Base-by-base conservation (phyloP, 2,329 filamentous ascomycete species). In the Penicillium sumatraense region DNA sequence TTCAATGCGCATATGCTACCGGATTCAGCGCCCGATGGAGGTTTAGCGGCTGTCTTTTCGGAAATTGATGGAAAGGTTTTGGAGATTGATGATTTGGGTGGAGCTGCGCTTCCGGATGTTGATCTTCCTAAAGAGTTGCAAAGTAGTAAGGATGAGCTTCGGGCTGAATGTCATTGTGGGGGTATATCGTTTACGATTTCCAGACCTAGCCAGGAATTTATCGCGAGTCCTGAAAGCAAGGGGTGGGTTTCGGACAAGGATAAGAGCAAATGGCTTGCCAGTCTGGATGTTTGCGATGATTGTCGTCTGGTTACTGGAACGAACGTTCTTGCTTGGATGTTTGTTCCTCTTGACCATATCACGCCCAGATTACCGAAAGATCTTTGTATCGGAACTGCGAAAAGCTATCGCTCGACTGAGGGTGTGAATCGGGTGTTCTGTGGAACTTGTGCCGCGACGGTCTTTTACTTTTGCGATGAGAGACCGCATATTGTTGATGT, bases 341-440 rank as follows among this genome's bases (percentile, higher is more conserved):
- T 77, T 55, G 66, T 79, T 0, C 71, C 73, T 0, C 46, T 59
- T 1, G 61, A 66, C 11, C 68, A 75, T 49, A 68, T 80, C 38
- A 67, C 65, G 1, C 69, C 75, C 1, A 8, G 35, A 40, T 68
- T n/a, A 1, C 50, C 57, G 1, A 27, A 38, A 0, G 45, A 63
- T 36, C 29, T 67, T 4, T 23, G 56, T 2, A 73, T 78, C 31
- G 76, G 77, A 5, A 74, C 74, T 2, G 61, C 74, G 24, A 78
- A 75, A 56, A 54, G 55, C 2, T 80, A 78, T 56, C 54, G 58
- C 7, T 79, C 74, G 5, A 75, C 72, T 2, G 14, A 59, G 1
- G 69, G 61, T 3, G 74, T 75, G 5, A 61, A 64, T 13, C 68
- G 78, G 26, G 73, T 71, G 11, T 81, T 81, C 62, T 82, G 80